Evolutionary conservation across 225 moss, liverwort and hornwort genomes (phyloP), one percentile per base, ranked within the genome.

Genomic region (Anthoceros angustus): DNA sequence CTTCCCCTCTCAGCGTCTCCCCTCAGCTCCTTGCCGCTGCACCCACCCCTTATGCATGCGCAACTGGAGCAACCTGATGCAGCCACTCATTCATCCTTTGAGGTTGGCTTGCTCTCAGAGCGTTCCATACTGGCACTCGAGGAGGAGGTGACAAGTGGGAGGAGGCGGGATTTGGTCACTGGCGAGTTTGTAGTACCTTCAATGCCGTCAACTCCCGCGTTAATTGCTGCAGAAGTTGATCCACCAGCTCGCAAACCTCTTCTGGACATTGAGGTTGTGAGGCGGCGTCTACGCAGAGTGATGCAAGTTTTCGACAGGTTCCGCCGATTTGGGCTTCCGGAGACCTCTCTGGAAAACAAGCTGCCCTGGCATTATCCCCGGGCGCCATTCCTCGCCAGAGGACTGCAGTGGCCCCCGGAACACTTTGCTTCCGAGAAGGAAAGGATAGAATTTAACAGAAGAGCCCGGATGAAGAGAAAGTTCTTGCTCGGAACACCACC

Each of bases 321-420:
- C 0, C 73, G 78, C 63, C 67, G 77, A 65, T 82, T 85, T 66
- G 86, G 91, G 10, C 70, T 91, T 75, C 85, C 78, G 5, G 9
- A 74, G 41, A 84, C 81, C 8, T 81, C 88, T 15, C 88, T 86
- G 91, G 80, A 78, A 67, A 91, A 88, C 42, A 95, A 95, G 72
- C 86, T 88, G 91, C 91, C 91, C 10, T 95, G 95, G 95, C 85
- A 77, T 42, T 72, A 78, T n/a, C 95, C 91, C 61, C 79, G 80
- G 21, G 84, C 87, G 20, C 42, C 46, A 38, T 66, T 68, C 25
- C 76, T 89, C 40, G 74, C 86, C 45, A 74, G 73, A 65, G 86
- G 82, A 26, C 71, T 93, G 77, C 73, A 78, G 60, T 64, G 80
- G 76, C 87, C 83, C 10, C 85, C 73, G 12, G 71, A 69, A 65